Evolutionary conservation across 2,329 filamentous ascomycete genomes (phyloP), one percentile per base, ranked within the genome.

Genomic region (Calonectria multiphialidica): DNA sequence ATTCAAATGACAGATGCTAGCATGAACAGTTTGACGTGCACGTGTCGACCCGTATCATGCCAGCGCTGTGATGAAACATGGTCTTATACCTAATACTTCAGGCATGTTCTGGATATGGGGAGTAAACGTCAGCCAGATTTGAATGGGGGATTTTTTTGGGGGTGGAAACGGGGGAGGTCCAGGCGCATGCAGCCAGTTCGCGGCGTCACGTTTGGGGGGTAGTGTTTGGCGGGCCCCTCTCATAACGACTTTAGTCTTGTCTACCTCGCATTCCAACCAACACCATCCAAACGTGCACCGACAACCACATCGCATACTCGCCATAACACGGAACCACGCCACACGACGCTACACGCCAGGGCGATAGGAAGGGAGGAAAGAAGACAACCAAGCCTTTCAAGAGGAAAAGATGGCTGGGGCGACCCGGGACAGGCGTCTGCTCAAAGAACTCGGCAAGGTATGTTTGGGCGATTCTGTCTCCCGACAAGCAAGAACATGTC

Each of bases 391-490:
- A 50, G 16, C n/a, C 23, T 53, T 21, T 40, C 45, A 49, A 68
- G 68, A 42, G 70, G 71, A 50, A 45, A 73, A 63, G 68, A 86
- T 86, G 84, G 78, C 82, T 73, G 84, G 86, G 71, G 84, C 82
- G 71, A 87, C 90, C 74, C 88, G 89, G 66, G 84, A 87, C 21
- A 92, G 91, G 81, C 86, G 91, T 45, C 81, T 93, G 73, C 84
- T 85, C 53, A 93, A 92, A 81, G 91, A 92, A 84, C 83, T 91
- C 37, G 80, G 81, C 47, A 92, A 91, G 86, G 90, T 90, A 73
- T 47, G 78, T 71, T 53, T 28, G 42, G 37, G 37, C 50, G 67
- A 28, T 69, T 55, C 64, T 33, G 25, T 18, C 57, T 37, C 18
- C 42, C 21, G 23, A 28, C 35, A 33, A 50, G 18, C 30, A 44